phyloP scores from a whole-genome alignment of 352 stramenopile genomes.

The Saprolegnia diclina region DNA sequence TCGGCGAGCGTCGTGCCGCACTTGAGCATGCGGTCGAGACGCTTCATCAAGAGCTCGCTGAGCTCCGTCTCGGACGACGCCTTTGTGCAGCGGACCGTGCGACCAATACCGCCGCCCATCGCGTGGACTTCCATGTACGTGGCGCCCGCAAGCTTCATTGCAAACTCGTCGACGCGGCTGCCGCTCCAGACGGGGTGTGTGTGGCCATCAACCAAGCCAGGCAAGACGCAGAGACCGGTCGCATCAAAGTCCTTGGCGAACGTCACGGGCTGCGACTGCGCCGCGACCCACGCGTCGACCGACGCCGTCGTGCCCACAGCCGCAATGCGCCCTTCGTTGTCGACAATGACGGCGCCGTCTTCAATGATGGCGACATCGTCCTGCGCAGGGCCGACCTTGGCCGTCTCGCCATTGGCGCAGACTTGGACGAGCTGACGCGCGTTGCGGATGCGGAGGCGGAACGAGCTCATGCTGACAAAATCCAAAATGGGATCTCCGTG shows the following conservation, averaged over 20 bases:
- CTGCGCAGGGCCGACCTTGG: conserved; percentile 60
- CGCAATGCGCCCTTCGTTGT: conserved; percentile 48
- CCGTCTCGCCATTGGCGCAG: conserved; percentile 48
- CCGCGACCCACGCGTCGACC: conserved; percentile 48
- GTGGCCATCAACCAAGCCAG: conserved; percentile 74
- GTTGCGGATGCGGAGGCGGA: conserved; percentile 60
- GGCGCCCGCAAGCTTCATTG: conserved; percentile 79
- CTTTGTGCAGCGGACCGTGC: conserved; percentile 65
- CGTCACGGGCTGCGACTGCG: conserved; percentile 50
- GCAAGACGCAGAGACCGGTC: conserved; percentile 59
- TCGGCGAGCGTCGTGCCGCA: conserved; percentile 71
- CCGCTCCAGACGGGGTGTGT: conserved; percentile 81
- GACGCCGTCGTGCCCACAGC: conserved; percentile 50
- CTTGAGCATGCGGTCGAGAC: conserved; percentile 69
- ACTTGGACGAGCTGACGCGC: conserved; percentile 70
- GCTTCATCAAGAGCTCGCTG: conserved; percentile 37
- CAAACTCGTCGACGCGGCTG: conserved; percentile 81
- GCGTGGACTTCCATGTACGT: conserved; percentile 83
- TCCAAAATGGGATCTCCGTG: background rate
- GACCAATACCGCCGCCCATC: conserved; percentile 72
- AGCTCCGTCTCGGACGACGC: conserved; percentile 62
- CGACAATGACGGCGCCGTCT: conserved; percentile 54
- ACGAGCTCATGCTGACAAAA: conserved; percentile 48
- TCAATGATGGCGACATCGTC: conserved; percentile 56
- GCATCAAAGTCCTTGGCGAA: conserved; percentile 72